Base-by-base conservation (phyloP, 164 flowering plant genomes). In the Nymphaea thermarum region DNA sequence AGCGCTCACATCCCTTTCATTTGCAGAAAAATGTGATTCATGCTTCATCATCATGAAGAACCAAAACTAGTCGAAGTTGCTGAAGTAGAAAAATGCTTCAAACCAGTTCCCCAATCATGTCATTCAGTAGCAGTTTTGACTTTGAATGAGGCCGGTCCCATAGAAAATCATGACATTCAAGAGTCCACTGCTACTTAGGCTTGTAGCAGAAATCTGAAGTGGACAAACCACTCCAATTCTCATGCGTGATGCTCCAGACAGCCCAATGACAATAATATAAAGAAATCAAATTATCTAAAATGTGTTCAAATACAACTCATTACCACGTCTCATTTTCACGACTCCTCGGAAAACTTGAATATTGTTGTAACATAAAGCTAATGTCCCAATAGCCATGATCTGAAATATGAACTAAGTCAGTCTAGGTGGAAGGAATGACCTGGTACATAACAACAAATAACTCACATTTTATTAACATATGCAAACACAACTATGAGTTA, bases 261-360 rank as follows among this genome's bases (percentile, higher is more conserved):
- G 36, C 36, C 36, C 0, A 25, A 25, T 25, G 55, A 47, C 12
- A 7, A 47, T 47, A 47, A 47, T 47, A 47, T 47, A 47, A 47
- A 12, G 36, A 64, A 64, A 55, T 8, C 10, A n/a, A n/a, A 61
- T 61, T 61, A 61, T n/a, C 6, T 11, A 61, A 61, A 6, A 8
- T 25, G 36, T 5, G 63, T n/a, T 8, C 63, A n/a, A 6, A n/a
- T 44, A 66, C 11, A 45, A 6, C 25, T 11, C 43, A 25, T 85
- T 84, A 94, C 98, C 98, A 42, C 99, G 92, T 74, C 99, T 85
- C 93, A 94, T 85, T 78, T 91, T 94, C 70, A 94, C 99, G 11
- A 91, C 96, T 67, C 96, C 98, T 77, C 90, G 77, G 80, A 91
- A 93, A 70, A 93, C 90, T 76, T 89, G 77, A 70, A 89, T 72